Conservation (phyloP, 805 yeast species). For the Torulaspora delbrueckii region DNA sequence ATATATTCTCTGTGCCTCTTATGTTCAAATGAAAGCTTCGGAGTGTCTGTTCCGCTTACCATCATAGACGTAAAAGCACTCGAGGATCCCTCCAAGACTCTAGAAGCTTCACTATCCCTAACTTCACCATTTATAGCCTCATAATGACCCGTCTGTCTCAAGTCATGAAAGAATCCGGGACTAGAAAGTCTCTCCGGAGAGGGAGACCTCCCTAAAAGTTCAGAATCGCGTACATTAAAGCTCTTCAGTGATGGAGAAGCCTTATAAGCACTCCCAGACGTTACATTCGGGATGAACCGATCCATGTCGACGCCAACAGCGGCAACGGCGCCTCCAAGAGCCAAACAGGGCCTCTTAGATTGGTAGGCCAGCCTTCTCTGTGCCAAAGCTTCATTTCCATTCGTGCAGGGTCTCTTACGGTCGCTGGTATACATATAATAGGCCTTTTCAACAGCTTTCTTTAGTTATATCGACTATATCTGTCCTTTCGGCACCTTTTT, state of each 20-base stretch:
- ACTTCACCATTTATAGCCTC: conserved; percentile 15
- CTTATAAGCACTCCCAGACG: conserved; percentile 31
- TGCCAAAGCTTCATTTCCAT: conserved; percentile 1
- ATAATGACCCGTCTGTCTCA: conserved; percentile 24
- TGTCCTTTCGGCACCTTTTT: neutral
- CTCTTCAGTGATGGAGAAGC: conserved; percentile 21
- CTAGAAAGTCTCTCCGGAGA: conserved; percentile 30
- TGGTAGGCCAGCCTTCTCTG: neutral
- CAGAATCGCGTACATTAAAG: conserved; percentile 13
- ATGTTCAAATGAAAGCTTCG: conserved; percentile 7
- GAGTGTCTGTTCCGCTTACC: conserved; percentile 1
- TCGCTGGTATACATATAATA: conserved; percentile 4
- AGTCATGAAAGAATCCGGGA: conserved; percentile 31
- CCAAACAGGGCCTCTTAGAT: conserved; percentile 3
- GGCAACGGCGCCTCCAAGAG: conserved; percentile 6
- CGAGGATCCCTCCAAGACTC: conserved; percentile 1
- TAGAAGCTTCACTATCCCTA: conserved; percentile 1
- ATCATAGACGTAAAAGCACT: neutral
- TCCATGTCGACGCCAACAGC: conserved; percentile 25
- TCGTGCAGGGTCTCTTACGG: conserved; percentile 8
- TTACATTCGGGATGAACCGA: conserved; percentile 38
- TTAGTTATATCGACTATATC: conserved; percentile 1
- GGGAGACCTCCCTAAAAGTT: conserved; percentile 17
- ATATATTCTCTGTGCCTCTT: conserved; percentile 37
- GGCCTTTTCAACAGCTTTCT: neutral